Percentiles rank a stretch among this genome's conserved stretches.
Evolutionary conservation across 257 asterid species (phyloP).

Genomic region (Primulina huaijiensis): DNA sequence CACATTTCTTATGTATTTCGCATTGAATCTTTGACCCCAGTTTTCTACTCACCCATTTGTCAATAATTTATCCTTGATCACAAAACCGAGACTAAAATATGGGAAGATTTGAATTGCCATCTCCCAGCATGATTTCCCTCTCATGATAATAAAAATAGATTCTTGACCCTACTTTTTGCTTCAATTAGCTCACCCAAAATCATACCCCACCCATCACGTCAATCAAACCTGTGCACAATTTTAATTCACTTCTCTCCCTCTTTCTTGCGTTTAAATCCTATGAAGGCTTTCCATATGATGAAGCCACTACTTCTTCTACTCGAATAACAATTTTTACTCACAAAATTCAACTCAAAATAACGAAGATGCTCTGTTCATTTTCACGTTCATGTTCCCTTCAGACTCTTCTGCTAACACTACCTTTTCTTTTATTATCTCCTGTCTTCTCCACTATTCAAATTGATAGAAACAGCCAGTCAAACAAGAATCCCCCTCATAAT

Average conservation of each 20-base stretch:
- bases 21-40: neutral
- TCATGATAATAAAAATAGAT: slow-evolving; percentile 18
- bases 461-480: slow-evolving; percentile 9
- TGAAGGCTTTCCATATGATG: neutral
- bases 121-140: slow-evolving; percentile 19
- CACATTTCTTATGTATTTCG: neutral
- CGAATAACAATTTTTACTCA: slow-evolving; percentile 3
- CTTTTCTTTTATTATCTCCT: slow-evolving; percentile 18
- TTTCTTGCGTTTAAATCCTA: slow-evolving; percentile 19
- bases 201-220: slow-evolving; percentile 59
- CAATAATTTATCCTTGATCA: neutral
- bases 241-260: slow-evolving; percentile 29
- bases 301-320: slow-evolving; percentile 20
- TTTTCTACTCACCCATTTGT: neutral
- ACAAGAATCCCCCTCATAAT: slow-evolving; percentile 26
- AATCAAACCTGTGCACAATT: slow-evolving; percentile 50
- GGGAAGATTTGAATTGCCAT: neutral
- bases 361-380: slow-evolving; percentile 42
- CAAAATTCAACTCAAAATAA: slow-evolving; percentile 6
- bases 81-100: neutral
- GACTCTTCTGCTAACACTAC: slow-evolving; percentile 22
- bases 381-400: slow-evolving; percentile 30
- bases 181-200: slow-evolving; percentile 38
- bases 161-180: slow-evolving; percentile 44
- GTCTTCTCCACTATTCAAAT: slow-evolving; percentile 27